Evolutionary conservation across 2,329 filamentous ascomycete species (phyloP).

Genomic region (Westerdykella ornata): DNA sequence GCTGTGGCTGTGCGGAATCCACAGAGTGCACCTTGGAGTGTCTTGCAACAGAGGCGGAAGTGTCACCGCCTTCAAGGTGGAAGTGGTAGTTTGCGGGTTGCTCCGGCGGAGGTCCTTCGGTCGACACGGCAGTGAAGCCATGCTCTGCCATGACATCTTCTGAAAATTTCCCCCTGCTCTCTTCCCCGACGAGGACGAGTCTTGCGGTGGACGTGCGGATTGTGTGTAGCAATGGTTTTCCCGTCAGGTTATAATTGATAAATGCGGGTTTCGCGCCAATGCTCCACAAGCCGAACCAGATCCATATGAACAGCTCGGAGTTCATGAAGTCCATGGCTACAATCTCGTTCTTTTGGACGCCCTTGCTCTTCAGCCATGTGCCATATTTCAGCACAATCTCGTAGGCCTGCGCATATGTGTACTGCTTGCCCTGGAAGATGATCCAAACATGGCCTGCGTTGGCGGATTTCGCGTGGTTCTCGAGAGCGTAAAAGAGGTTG

Average conservation of each 20-base stretch:
- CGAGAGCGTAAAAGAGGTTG: slow-evolving; percentile 46
- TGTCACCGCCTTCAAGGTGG: slow-evolving; percentile 15
- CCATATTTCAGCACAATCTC: slow-evolving; percentile 30
- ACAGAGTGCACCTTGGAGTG: slow-evolving; percentile 5
- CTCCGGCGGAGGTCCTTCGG: slow-evolving; percentile 1
- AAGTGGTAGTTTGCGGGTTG: slow-evolving; percentile 20
- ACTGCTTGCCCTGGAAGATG: slow-evolving; percentile 28
- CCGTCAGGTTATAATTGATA: slow-evolving; percentile 37
- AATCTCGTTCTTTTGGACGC: slow-evolving; percentile 31
- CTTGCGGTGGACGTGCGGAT: slow-evolving; percentile 52
- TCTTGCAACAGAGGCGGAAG: slow-evolving; percentile 15
- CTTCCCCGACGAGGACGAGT: slow-evolving; percentile 54
- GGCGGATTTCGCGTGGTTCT: slow-evolving; percentile 24
- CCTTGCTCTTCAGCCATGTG: slow-evolving; percentile 34
- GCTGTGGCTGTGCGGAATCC: slow-evolving; percentile 8
- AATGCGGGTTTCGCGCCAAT: slow-evolving; percentile 37
- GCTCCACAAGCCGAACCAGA: slow-evolving; percentile 36
- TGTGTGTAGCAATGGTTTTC: slow-evolving; percentile 42
- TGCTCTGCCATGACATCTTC: slow-evolving; percentile 24
- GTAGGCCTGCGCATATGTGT: slow-evolving; percentile 33
- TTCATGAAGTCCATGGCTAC: slow-evolving; percentile 38
- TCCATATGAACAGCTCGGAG: slow-evolving; percentile 32
- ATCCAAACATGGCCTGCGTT: slow-evolving; percentile 27
- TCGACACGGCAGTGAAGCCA: slow-evolving; percentile 15
- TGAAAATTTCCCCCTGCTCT: slow-evolving; percentile 30